Conservation (phyloP, 1,139 yeast genomes). For the Scheffersomyces stambukii region DNA sequence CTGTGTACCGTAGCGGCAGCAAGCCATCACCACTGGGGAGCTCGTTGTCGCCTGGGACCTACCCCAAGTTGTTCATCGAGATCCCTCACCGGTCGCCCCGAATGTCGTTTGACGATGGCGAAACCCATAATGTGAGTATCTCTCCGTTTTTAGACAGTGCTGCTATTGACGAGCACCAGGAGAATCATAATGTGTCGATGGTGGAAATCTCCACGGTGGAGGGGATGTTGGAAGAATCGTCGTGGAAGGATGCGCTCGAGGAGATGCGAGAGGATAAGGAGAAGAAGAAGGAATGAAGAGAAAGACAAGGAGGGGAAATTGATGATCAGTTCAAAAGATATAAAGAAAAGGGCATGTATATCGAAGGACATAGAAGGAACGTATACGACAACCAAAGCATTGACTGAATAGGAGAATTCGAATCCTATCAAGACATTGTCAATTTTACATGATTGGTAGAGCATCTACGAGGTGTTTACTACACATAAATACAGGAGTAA, state of each 20-base stretch:
- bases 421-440: background rate
- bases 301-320: conserved; percentile 3
- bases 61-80: conserved; percentile 7
- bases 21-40: too few relatives aligned
- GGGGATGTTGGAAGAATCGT: conserved; percentile 8
- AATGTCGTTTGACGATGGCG: background rate
- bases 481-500: too few relatives aligned
- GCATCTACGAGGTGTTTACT: too few relatives aligned
- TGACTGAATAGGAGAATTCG: background rate
- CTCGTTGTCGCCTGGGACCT: conserved; percentile 1
- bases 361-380: conserved; percentile 1
- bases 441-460: background rate
- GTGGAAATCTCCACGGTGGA: conserved; percentile 6
- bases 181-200: conserved; percentile 4
- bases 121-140: conserved; percentile 5
- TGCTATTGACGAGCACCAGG: conserved; percentile 3
- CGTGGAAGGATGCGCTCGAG: conserved; percentile 9
- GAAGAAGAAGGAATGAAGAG: background rate
- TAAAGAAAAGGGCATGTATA: background rate
- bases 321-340: too few relatives aligned
- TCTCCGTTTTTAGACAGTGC: conserved; percentile 5
- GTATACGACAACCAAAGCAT: background rate
- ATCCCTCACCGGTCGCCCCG: conserved; percentile 4
- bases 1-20: background rate
- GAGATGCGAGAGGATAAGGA: conserved; percentile 4